Conservation (phyloP, 139 green algal genomes). For the Limnomonas spitsbergensis region DNA sequence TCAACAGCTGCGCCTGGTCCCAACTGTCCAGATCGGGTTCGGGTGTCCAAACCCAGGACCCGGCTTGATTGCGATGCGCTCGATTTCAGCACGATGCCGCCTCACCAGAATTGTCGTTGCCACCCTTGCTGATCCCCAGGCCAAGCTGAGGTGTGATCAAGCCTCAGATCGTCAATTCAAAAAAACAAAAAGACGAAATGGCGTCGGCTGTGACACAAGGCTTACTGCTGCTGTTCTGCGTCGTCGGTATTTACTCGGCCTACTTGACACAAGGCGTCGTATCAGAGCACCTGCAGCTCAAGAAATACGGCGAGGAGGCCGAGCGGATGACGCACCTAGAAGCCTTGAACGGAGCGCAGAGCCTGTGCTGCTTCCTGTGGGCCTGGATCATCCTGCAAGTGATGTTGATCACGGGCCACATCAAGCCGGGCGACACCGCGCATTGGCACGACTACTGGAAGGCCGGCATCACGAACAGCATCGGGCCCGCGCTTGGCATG, state of each 20-base stretch:
- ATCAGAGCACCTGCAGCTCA: slow-evolving; percentile 81
- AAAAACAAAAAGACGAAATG: too few relatives aligned
- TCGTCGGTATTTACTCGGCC: slow-evolving; percentile 83
- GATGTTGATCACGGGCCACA: neutral
- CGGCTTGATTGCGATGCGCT: too few relatives aligned
- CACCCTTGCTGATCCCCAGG: too few relatives aligned
- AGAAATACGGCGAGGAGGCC: slow-evolving; percentile 66
- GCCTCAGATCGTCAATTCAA: too few relatives aligned
- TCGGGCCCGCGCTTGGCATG: slow-evolving; percentile 87
- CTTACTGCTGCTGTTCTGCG: slow-evolving; percentile 61
- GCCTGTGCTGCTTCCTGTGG: slow-evolving; percentile 83
- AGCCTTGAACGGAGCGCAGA: slow-evolving; percentile 83
- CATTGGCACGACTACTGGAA: slow-evolving; percentile 73
- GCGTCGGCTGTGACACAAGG: neutral
- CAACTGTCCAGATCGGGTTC: too few relatives aligned
- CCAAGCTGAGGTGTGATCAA: too few relatives aligned
- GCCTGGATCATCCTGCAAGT: slow-evolving; percentile 56
- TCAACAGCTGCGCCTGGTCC: too few relatives aligned
- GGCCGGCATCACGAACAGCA: slow-evolving; percentile 76
- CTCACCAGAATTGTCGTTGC: too few relatives aligned
- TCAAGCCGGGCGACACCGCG: slow-evolving; percentile 18
- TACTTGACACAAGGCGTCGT: slow-evolving; percentile 90
- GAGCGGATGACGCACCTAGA: slow-evolving; percentile 82
- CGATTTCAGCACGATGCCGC: too few relatives aligned
- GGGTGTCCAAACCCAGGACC: too few relatives aligned